Evolutionary conservation across 164 flowering plant genomes (phyloP).

Genomic region (Sextonia rubra): DNA sequence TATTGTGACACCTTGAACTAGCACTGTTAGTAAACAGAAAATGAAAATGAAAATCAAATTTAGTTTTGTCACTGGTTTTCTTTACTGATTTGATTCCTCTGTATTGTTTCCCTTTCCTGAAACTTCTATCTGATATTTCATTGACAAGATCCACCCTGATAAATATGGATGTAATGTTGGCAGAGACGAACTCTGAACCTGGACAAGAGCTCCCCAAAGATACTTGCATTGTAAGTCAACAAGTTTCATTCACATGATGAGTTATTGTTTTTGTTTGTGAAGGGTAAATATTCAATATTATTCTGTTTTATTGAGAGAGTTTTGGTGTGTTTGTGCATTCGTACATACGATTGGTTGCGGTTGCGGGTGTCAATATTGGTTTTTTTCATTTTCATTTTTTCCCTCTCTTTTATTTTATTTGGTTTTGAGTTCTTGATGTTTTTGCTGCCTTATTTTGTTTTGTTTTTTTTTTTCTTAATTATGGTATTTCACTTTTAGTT

Average conservation of each 20-base stretch:
- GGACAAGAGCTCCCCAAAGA: background rate
- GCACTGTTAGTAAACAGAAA: too few species aligned
- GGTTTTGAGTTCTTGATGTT: too few species aligned
- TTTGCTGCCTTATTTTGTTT: too few species aligned
- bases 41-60: too few species aligned
- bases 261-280: too few species aligned
- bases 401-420: too few species aligned
- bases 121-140: background rate
- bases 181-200: constrained; percentile 5
- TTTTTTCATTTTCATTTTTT: too few species aligned
- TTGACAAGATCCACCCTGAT: too few species aligned
- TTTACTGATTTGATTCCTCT: background rate
- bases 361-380: background rate
- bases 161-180: background rate
- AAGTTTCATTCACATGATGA: background rate
- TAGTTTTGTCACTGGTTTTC: background rate
- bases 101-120: background rate
- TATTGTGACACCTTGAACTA: too few species aligned
- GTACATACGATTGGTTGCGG: background rate
- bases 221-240: constrained; percentile 4
- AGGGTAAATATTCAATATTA: too few species aligned
- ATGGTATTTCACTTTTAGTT: too few species aligned
- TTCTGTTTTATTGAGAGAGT: background rate
- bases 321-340: background rate
- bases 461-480: too few species aligned